Percentiles rank a stretch among this genome's conserved stretches.
These are phyloP conservation scores for Apiotrichum akiyoshidainum DNA, from an alignment of 1,284 basidiomycete species.

Conservation along the genomic window DNA sequence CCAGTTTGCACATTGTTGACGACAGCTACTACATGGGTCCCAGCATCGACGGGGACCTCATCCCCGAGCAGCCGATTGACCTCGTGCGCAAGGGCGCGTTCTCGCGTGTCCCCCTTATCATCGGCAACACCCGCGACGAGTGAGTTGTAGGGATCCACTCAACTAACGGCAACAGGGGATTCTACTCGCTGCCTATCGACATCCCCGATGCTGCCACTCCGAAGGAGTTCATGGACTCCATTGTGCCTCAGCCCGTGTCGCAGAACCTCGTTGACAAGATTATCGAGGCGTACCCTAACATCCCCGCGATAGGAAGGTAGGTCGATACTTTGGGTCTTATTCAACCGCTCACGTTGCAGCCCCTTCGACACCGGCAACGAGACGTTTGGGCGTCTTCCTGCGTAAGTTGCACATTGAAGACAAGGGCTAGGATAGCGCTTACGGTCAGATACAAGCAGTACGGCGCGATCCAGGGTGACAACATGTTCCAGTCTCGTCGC, in stretches of 20 bases:
- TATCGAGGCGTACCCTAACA: constrained; percentile 16
- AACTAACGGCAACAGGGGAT: not conserved
- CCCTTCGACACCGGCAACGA: constrained; percentile 46
- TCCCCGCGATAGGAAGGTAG: constrained; percentile 19
- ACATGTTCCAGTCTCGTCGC: constrained; percentile 29
- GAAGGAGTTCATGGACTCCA: not conserved
- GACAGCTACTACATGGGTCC: constrained; percentile 19
- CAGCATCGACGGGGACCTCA: constrained; percentile 43
- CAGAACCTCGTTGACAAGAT: not conserved
- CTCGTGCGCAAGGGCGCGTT: constrained; percentile 37
- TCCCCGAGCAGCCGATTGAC: constrained; percentile 37
- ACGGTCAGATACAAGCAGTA: constrained; percentile 27
- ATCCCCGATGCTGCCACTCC: not conserved
- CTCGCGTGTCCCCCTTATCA: constrained; percentile 45
- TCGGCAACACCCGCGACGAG: constrained; percentile 47
- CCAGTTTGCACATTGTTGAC: not conserved
- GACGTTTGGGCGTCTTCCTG: constrained; percentile 32
- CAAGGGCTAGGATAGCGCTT: not conserved
- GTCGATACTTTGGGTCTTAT: not conserved
- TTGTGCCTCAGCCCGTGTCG: not conserved
- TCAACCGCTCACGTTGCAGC: constrained; percentile 14
- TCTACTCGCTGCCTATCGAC: not conserved
- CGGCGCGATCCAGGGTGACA: constrained; percentile 34
- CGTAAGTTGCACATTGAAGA: not conserved
- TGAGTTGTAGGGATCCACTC: constrained; percentile 15